These are phyloP conservation scores for Centella asiatica DNA, from an alignment of 129 eudicot genomes.

Conservation along the genomic window DNA sequence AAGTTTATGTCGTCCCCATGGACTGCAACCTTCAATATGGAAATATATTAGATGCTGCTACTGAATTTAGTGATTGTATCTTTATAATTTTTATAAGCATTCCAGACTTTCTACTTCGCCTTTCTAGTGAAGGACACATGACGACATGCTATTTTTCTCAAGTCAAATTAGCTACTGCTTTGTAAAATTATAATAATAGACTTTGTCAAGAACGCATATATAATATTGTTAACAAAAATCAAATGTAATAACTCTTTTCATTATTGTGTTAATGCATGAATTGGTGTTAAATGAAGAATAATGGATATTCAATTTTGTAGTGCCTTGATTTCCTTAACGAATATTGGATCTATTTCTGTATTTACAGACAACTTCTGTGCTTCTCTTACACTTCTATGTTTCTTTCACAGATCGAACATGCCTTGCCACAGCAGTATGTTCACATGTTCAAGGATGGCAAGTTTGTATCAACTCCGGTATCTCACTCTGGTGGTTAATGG, in stretches of 20 bases:
- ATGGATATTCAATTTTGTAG: not conserved
- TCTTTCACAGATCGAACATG: constrained; percentile 61
- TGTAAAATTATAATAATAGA: too few species aligned
- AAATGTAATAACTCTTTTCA: not conserved
- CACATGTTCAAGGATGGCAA: constrained; percentile 65
- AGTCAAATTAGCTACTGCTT: too few species aligned
- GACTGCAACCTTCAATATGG: too few species aligned
- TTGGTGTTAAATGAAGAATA: not conserved
- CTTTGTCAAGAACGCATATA: too few species aligned
- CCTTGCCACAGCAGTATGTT: constrained; percentile 78
- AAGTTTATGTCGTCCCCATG: too few species aligned
- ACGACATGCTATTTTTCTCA: too few species aligned
- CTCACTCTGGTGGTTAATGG: constrained; percentile 86
- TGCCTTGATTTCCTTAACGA: not conserved
- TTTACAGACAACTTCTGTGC: not conserved
- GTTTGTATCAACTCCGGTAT: constrained; percentile 68
- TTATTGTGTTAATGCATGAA: not conserved
- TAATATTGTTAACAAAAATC: not conserved
- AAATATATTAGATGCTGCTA: too few species aligned
- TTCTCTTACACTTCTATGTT: not conserved
- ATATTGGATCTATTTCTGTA: not conserved
- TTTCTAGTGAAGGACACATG: too few species aligned
- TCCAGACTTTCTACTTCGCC: too few species aligned
- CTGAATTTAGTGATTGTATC: too few species aligned
- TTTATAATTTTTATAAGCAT: too few species aligned